Base-by-base conservation (phyloP, 768 basidiomycete genomes). In the Udeniomyces megalosporus region DNA sequence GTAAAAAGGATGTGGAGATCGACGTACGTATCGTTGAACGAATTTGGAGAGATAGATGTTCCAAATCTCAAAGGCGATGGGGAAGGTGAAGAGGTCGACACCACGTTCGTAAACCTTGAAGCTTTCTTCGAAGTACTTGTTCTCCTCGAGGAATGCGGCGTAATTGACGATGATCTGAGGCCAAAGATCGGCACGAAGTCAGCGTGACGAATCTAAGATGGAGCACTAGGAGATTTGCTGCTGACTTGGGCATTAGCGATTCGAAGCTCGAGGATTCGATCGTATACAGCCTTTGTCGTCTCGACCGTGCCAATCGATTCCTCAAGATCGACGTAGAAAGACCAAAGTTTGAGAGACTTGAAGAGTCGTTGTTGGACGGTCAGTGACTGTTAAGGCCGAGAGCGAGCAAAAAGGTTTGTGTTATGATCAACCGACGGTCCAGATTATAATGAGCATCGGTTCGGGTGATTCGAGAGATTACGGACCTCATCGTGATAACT, bases 81-180 rank as follows among this genome's bases (percentile, higher is more conserved):
- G 95, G 79, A 88, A 97, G 10, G 92, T 93, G 77, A 97, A 97
- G 32, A 97, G 76, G 67, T 97, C 93, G 11, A 93, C 89, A 51
- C 95, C 95, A 28, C 92, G 84, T 72, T 97, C 95, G 71, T 96
- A 99, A 28, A 93, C 88, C 80, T 91, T 95, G 82, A 97, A 99
- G 73, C 88, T 89, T 69, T 97, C 95, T 69, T 99, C 95, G 74
- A 86, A 99, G 75, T 97, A 99, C 68, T 90, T 82, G 75, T 96
- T 93, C 72, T 96, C 93, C 72, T 97, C 93, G 52, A 99, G 75
- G 79, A 97, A 99, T 4, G 86, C 82, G 2, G 95, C 92, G 66
- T 92, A 97, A 73, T 99, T 97, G 74, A 97, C 82, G 68, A 97
- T 92, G 66, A 92, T 81, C 70, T 71, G 49, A 2, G 34, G n/a